phyloP scores from a whole-genome alignment of 768 basidiomycete genomes.

The Austroboletus festivus region DNA sequence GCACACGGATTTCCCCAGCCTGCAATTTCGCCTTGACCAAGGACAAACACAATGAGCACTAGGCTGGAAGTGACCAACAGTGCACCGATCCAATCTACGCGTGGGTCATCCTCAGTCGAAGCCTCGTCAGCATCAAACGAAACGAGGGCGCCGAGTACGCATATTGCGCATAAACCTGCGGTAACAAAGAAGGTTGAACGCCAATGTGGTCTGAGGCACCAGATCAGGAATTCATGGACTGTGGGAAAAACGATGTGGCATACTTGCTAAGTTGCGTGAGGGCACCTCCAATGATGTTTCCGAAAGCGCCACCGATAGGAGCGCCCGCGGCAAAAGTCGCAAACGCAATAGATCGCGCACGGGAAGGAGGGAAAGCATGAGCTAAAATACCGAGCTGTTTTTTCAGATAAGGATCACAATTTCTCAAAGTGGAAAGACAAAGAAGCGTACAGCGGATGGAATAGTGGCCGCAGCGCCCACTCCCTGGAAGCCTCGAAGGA shows the following conservation, averaged over 20 bases:
- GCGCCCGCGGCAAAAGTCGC: slow-evolving; percentile 83
- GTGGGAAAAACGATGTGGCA: slow-evolving; percentile 7
- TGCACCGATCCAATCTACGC: slow-evolving; percentile 79
- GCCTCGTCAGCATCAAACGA: slow-evolving; percentile 57
- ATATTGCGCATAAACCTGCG: slow-evolving; percentile 52
- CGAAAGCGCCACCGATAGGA: slow-evolving; percentile 74
- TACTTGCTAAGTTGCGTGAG: slow-evolving; percentile 53
- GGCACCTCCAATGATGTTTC: slow-evolving; percentile 67
- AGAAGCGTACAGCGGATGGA: slow-evolving; percentile 58
- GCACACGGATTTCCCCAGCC: slow-evolving; percentile 61
- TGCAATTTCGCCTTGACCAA: slow-evolving; percentile 64
- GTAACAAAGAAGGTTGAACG: slow-evolving; percentile 62
- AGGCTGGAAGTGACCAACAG: slow-evolving; percentile 61
- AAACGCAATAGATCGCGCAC: slow-evolving; percentile 71
- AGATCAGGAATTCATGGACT: neutral
- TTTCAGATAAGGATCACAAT: neutral
- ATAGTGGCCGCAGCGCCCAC: slow-evolving; percentile 75
- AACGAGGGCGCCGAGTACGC: slow-evolving; percentile 50
- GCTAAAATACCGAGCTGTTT: slow-evolving; percentile 80
- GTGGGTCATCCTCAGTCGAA: slow-evolving; percentile 39
- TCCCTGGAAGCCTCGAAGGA: slow-evolving; percentile 78
- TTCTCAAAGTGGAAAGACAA: slow-evolving; percentile 1
- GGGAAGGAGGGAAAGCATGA: slow-evolving; percentile 66
- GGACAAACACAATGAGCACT: slow-evolving; percentile 67
- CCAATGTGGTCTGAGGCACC: slow-evolving; percentile 53